Conservation (phyloP, 805 yeast species). For the Saccharomycopsis synnaedendra region DNA sequence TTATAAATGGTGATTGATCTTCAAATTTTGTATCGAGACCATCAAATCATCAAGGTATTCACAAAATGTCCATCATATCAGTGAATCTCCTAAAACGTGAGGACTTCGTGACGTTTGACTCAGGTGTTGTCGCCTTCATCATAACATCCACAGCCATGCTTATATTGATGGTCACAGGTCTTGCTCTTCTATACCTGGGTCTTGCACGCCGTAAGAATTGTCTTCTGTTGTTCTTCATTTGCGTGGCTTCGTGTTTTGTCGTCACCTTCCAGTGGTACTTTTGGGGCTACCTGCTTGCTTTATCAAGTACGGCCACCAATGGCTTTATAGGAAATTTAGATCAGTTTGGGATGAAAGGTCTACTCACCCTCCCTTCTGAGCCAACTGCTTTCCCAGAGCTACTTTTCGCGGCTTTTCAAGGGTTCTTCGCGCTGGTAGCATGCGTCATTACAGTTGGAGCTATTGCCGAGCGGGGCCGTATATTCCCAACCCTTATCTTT, state of each 20-base stretch:
- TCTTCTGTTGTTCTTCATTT: slow-evolving; percentile 71
- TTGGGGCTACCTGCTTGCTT: slow-evolving; percentile 96
- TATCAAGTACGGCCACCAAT: slow-evolving; percentile 68
- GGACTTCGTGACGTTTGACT: slow-evolving; percentile 1
- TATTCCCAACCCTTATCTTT: slow-evolving; percentile 75
- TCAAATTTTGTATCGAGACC: too few relatives aligned
- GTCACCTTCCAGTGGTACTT: slow-evolving; percentile 90
- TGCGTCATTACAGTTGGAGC: slow-evolving; percentile 87
- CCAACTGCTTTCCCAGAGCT: slow-evolving; percentile 58
- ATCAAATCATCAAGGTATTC: too few relatives aligned
- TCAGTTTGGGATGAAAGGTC: slow-evolving; percentile 70
- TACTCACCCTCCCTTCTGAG: slow-evolving; percentile 30
- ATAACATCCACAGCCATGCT: slow-evolving; percentile 13
- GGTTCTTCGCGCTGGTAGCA: slow-evolving; percentile 89
- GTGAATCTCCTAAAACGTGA: too few relatives aligned
- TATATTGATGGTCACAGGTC: slow-evolving; percentile 79
- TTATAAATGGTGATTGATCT: too few relatives aligned
- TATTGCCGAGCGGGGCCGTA: slow-evolving; percentile 84
- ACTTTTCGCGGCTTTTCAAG: slow-evolving; percentile 77
- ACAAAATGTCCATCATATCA: too few relatives aligned
- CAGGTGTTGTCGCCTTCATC: slow-evolving; percentile 7
- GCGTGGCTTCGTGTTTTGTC: slow-evolving; percentile 60
- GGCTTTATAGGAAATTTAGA: slow-evolving; percentile 81
- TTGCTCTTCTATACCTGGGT: slow-evolving; percentile 88
- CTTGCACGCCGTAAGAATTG: slow-evolving; percentile 87